Percentiles rank a stretch among this genome's conserved stretches.
phyloP scores from a whole-genome alignment of 2,329 filamentous ascomycete genomes.

The Colletotrichum higginsianum region DNA sequence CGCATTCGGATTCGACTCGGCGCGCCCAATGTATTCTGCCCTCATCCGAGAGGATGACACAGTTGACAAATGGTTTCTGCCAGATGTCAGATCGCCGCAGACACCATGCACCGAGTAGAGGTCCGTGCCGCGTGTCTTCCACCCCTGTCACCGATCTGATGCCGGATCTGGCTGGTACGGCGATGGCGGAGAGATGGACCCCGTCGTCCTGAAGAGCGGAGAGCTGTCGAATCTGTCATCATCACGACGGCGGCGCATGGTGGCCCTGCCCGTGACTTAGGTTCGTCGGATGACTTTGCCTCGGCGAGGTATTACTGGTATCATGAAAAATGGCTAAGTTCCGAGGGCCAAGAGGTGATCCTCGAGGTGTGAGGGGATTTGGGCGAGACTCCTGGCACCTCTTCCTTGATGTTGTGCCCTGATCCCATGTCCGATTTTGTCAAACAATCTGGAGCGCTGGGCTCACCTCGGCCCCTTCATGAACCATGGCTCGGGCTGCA shows the following conservation, averaged over 20 bases:
- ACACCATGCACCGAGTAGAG: neutral
- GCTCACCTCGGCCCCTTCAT: neutral
- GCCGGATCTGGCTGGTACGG: neutral
- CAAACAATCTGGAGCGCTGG: neutral
- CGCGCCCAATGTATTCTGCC: neutral
- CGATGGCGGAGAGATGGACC: conserved; percentile 6
- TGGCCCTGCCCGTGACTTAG: conserved; percentile 3
- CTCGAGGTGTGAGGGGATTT: neutral
- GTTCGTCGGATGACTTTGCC: conserved; percentile 23
- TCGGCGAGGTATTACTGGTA: neutral
- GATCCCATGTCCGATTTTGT: neutral
- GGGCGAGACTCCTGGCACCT: conserved; percentile 4
- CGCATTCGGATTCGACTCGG: conserved; percentile 16
- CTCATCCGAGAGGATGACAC: conserved; percentile 12
- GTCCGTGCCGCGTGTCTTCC: conserved; percentile 25
- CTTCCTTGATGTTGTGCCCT: neutral
- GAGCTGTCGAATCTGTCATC: conserved; percentile 23
- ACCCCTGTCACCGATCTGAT: conserved; percentile 4
- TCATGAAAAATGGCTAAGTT: neutral
- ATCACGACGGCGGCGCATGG: neutral
- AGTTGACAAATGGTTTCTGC: conserved; percentile 29
- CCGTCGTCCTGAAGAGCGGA: neutral
- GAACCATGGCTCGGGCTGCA: conserved; percentile 14
- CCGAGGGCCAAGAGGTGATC: neutral
- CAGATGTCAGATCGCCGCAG: conserved; percentile 21